Percentiles rank a stretch among this genome's conserved stretches.
Evolutionary conservation across 805 yeast species (phyloP).

Genomic region (Geotrichum ghanense): DNA sequence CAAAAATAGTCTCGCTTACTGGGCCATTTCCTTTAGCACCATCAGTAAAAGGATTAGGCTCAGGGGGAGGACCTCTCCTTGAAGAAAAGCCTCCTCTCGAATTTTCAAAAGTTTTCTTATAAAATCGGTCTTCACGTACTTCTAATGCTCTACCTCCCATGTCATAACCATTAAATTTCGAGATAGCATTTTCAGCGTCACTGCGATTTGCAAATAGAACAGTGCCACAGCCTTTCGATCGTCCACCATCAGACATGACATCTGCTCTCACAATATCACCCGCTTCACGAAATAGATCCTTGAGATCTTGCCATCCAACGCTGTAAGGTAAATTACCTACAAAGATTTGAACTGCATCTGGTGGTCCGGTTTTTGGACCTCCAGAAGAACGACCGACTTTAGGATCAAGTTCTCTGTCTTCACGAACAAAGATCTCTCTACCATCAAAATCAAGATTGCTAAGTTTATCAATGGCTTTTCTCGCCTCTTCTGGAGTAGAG

Average conservation of each 20-base stretch:
- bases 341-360: slow-evolving; percentile 40
- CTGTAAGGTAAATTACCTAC: slow-evolving; percentile 76
- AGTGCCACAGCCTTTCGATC: slow-evolving; percentile 79
- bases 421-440: slow-evolving; percentile 80
- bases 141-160: slow-evolving; percentile 69
- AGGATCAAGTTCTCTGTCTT: slow-evolving; percentile 42
- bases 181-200: slow-evolving; percentile 64
- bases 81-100: slow-evolving; percentile 13
- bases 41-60: slow-evolving; percentile 42
- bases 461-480: slow-evolving; percentile 55
- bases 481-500: slow-evolving; percentile 49
- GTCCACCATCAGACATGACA: slow-evolving; percentile 54
- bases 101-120: slow-evolving; percentile 8
- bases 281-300: slow-evolving; percentile 67
- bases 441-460: slow-evolving; percentile 58
- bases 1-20: slow-evolving; percentile 51
- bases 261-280: slow-evolving; percentile 81
- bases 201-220: slow-evolving; percentile 57
- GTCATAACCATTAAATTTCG: slow-evolving; percentile 53
- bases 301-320: slow-evolving; percentile 73
- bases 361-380: slow-evolving; percentile 10
- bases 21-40: slow-evolving; percentile 54
- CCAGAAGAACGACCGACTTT: slow-evolving; percentile 17
- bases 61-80: slow-evolving; percentile 7
- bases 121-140: slow-evolving; percentile 59